Base-by-base conservation (phyloP, 192 early-diverging fungal genomes). In the Backusella macrospora region DNA sequence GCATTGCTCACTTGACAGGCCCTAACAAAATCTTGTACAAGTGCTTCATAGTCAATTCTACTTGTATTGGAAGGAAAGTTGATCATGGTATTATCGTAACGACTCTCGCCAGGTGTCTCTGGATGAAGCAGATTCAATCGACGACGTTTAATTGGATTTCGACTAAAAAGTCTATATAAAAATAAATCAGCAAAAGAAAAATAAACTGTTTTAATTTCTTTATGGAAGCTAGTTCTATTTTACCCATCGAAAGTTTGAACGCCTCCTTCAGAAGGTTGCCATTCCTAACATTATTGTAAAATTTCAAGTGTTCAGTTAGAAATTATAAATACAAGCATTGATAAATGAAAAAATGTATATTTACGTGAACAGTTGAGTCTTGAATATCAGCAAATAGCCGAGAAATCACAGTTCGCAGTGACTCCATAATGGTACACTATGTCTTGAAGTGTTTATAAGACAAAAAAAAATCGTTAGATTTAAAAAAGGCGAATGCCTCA, bases 41-140 rank as follows among this genome's bases (percentile, higher is more conserved):
- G 64, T 16, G 65, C 62, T 44, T 72, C 70, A 52, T 76, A 80
- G 21, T 80, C 66, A 16, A 75, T 67, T n/a, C 62, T 70, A 14
- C 44, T 63, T 7, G 70, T 43, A 34, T 64, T 34, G 2, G 67
- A 49, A 49, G 74, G 42, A 52, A 72, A 65, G 34, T 65, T 37
- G 6, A 77, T n/a, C 21, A 72, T 47, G 2, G 46, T 66, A 18
- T 45, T 73, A 21, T 80, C 71, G 14, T 80, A 76, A 23, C 37
- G 29, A n/a, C n/a, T 34, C 29, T 72, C 49, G 10, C 9, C 42
- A n/a, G 23, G 48, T 47, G 70, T 40, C 29, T 62, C 55, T 9
- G 78, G 78, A 63, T 80, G 74, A n/a, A 80, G 45, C 43, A 80
- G 65, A 38, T 80, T 64, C 5, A 73, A 23, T 69, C 78, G 70